Evolutionary conservation across 1,139 yeast genomes (phyloP), one percentile per base, ranked within the genome.

Genomic region (Cylindricascospora bacillispora): DNA sequence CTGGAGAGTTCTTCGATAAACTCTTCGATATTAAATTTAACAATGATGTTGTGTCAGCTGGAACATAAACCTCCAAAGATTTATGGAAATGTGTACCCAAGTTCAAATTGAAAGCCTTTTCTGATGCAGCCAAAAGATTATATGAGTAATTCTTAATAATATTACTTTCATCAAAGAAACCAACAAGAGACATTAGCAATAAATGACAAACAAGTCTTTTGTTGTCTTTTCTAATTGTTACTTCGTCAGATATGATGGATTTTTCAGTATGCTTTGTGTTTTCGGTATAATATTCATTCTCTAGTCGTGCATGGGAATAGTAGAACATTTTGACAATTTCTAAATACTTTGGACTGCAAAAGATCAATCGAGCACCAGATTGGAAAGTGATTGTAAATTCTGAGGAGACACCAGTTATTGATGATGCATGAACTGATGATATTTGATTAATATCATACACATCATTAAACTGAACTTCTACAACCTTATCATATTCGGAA

Each of bases 291-390:
- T 44, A 49, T 27, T 48, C 72, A 54, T 40, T 67, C 46, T 47
- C 77, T 52, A 26, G 74, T 63, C 39, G 73, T 3, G 47, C 45
- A 25, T 52, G 72, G 0, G 83, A 69, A 44, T 76, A 77, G 45
- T 77, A 75, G 28, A 80, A 55, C 40, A 75, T 70, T 41, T 83
- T 63, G 52, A 80, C 65, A 19, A 80, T 75, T 41, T 78, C 89
- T 44, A 68, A 62, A 44, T 75, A 65, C 40, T 76, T 80, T 2
- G 67, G 54, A 4, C 83, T 73, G 17, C 72, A 53, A 22, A 79
- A 55, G 3, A 71, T 63, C n/a, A 76, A 49, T 24, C 59, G 62
- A 13, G 45, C 52, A 5, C 66, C 67, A 37, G 59, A 57, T 25
- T 50, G 56, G 33, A 76, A 55, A 34, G 62, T 66, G n/a, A 77